Conservation (phyloP, 805 yeast species). For the Candida coquimbonensis region DNA sequence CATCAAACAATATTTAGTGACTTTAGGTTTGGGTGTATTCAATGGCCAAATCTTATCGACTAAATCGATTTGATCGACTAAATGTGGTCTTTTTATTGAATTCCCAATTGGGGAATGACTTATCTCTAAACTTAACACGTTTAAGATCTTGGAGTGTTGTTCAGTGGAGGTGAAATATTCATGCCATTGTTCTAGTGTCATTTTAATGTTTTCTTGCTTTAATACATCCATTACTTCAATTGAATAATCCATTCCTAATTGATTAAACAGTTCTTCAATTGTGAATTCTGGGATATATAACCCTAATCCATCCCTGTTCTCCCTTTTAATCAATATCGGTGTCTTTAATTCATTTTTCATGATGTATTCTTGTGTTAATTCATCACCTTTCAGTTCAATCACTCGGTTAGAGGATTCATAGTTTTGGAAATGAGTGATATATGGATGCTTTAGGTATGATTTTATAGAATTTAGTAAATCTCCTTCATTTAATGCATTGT, state of each 20-base stretch:
- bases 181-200: conserved; percentile 71
- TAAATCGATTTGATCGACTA: no score
- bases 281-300: conserved; percentile 54
- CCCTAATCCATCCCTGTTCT: conserved; percentile 30
- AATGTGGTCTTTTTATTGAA: conserved; percentile 49
- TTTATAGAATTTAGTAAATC: conserved; percentile 28
- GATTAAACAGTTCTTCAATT: conserved; percentile 47
- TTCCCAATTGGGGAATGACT: conserved; percentile 44
- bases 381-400: conserved; percentile 24
- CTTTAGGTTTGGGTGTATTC: conserved; percentile 39
- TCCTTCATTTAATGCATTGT: conserved; percentile 74
- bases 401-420: conserved; percentile 16
- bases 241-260: conserved; percentile 54
- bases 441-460: conserved; percentile 42
- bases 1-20: conserved; percentile 78
- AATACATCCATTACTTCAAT: conserved; percentile 88
- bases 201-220: conserved; percentile 56
- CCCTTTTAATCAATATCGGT: conserved; percentile 41
- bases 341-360: conserved; percentile 26
- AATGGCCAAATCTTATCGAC: conserved; percentile 61
- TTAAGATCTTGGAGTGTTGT: conserved; percentile 56
- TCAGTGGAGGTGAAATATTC: conserved; percentile 51
- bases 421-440: conserved; percentile 28
- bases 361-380: conserved; percentile 30
- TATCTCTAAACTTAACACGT: conserved; percentile 78